Evolutionary conservation across 2,329 filamentous ascomycete species (phyloP).

Genomic region (Sclerotinia nivalis): DNA sequence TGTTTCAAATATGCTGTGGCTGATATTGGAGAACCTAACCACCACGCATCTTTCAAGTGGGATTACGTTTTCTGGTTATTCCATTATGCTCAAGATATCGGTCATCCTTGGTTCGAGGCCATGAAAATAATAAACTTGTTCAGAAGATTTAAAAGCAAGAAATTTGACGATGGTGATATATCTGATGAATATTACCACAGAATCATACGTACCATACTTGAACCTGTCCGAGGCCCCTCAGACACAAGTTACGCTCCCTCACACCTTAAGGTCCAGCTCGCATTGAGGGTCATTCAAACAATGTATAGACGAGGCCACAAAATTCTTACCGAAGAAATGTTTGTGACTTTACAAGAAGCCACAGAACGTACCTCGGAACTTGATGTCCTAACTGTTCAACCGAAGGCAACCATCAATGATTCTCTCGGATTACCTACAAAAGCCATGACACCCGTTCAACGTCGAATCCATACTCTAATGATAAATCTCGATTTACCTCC

Average conservation of each 20-base stretch:
- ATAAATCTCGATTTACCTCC: constrained; percentile 49
- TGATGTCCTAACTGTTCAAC: constrained; percentile 35
- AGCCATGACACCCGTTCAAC: constrained; percentile 29
- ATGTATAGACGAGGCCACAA: constrained; percentile 46
- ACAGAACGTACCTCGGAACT: constrained; percentile 20
- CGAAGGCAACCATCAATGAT: constrained; percentile 26
- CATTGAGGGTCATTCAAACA: constrained; percentile 45
- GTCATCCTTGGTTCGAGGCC: constrained; percentile 38
- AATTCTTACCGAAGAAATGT: constrained; percentile 42
- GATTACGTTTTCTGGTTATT: constrained; percentile 43
- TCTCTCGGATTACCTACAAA: constrained; percentile 33
- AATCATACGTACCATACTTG: constrained; percentile 44
- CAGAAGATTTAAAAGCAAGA: constrained; percentile 1
- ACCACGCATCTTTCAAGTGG: constrained; percentile 40
- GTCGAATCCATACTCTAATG: constrained; percentile 47
- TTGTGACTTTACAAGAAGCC: constrained; percentile 37
- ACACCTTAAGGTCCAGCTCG: constrained; percentile 36
- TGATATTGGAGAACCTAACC: constrained; percentile 27
- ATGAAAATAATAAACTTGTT: constrained; percentile 5
- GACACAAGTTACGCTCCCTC: constrained; percentile 29
- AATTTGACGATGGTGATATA: constrained; percentile 33
- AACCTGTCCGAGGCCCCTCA: constrained; percentile 15
- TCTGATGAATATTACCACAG: constrained; percentile 41
- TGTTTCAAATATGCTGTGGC: constrained; percentile 11
- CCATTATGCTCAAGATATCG: constrained; percentile 43